Evolutionary conservation across 768 basidiomycete species (phyloP), one percentile per base, ranked within the genome.

Genomic region (Termitomyces sp.): DNA sequence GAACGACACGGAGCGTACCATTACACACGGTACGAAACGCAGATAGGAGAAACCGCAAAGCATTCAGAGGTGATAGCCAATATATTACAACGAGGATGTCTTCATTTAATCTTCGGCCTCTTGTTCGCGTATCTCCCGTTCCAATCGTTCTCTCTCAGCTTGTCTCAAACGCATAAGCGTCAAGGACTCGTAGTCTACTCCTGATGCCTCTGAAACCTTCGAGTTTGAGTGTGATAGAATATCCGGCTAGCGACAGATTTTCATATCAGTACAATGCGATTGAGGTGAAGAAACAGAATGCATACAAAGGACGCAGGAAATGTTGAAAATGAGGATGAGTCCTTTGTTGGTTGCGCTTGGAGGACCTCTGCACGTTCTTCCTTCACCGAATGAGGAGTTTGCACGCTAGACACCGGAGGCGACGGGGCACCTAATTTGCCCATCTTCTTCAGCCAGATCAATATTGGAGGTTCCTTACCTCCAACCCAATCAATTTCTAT

Each of bases 131-230:
- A 92, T 91, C 70, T 92, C 91, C 60, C 83, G 78, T 70, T 94
- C 92, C 31, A 95, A 70, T 48, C 88, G 78, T 63, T 86, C 88
- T 43, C 88, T 80, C 71, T 94, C 92, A 0, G 92, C 91, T 68
- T 94, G 89, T 40, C 92, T 80, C 70, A 95, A 77, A 5, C 92
- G 83, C 80, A 94, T 82, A 40, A 94, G 78, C 0, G 91, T 94
- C 61, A 93, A 68, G 3, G 87, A 84, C 73, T 94, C 92, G 59
- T 88, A 94, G 69, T 93, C 89, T 52, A 93, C 65, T 2, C 82
- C 82, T 11, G 77, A 68, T 25, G 72, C 64, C 20, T 64, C 63
- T 61, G 67, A 31, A 61, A 63, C 45, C 56, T 68, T 57, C 11
- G 73, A 60, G 46, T 69, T 56, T 10, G 73, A 60, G 48, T 62